These are phyloP conservation scores for Aspergillus fumigatus DNA, from an alignment of 2,329 filamentous ascomycete species.

Conservation along the genomic window DNA sequence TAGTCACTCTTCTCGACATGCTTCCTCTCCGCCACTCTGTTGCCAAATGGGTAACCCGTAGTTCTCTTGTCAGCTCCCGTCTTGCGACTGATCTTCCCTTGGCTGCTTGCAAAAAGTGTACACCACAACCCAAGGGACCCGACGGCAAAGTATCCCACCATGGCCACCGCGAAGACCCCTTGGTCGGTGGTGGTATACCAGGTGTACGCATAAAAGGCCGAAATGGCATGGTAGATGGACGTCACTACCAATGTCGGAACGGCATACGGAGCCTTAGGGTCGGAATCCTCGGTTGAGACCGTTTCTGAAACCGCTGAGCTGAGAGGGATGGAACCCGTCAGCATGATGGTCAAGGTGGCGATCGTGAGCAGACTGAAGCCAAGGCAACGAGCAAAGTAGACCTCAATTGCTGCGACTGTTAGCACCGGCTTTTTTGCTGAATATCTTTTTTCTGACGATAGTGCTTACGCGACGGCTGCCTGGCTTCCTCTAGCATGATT, in stretches of 20 bases:
- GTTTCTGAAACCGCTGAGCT: constrained; percentile 44
- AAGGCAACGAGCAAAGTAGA: constrained; percentile 68
- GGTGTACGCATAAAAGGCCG: constrained; percentile 64
- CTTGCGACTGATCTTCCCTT: constrained; percentile 56
- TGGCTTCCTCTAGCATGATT: constrained; percentile 55
- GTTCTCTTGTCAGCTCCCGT: constrained; percentile 65
- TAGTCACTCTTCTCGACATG: constrained; percentile 29
- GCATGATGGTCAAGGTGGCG: constrained; percentile 59
- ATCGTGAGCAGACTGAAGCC: constrained; percentile 64
- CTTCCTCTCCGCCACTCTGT: constrained; percentile 54
- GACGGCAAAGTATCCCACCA: constrained; percentile 53
- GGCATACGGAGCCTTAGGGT: constrained; percentile 58
- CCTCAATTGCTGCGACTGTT: constrained; percentile 52
- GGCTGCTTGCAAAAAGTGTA: constrained; percentile 53
- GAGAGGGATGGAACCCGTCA: constrained; percentile 67
- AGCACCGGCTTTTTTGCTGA: not conserved
- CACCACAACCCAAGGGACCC: constrained; percentile 63
- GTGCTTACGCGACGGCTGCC: constrained; percentile 49
- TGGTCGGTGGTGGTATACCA: constrained; percentile 56
- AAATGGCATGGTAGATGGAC: constrained; percentile 59
- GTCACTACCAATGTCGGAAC: constrained; percentile 63
- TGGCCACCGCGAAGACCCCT: constrained; percentile 57
- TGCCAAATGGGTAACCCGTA: constrained; percentile 62
- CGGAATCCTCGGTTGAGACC: constrained; percentile 39
- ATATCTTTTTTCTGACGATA: not conserved